Evolutionary conservation across 495 filamentous ascomycete species (phyloP), one percentile per base, ranked within the genome.

Genomic region (Hamigera avellanea): DNA sequence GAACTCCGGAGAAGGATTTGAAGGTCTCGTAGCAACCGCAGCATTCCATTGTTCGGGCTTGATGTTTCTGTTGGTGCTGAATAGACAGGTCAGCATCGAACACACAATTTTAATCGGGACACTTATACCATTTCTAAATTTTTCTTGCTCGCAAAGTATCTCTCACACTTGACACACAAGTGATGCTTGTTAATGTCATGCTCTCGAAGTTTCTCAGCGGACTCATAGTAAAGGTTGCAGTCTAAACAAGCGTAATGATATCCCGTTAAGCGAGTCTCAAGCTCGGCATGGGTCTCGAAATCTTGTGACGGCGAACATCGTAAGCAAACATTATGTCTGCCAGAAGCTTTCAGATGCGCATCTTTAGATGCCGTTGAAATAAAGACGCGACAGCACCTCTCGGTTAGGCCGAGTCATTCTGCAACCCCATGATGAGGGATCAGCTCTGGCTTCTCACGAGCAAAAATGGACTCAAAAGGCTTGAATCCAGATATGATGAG

Each of bases 1-100:
- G 33, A 10, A 50, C 26, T 6, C 31, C 29, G 3, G 44, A 47
- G 21, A 43, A 46, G 16, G 26, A 39, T 14, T 39, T 36, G 36
- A 50, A 50, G 2, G 9, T 43, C 6, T 38, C 29, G 2, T 15
- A 29, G 21, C 40, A 50, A 37, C 44, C 44, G 32, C 37, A 48
- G 36, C 47, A 50, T 9, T 37, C 36, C 25, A 43, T 47, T 1
- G 32, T 37, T 16, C 36, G 16, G 5, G 40, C 26, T 12, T 36
- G 36, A 18, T 46, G 46, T 18, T 9, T 32, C 18, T 34, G 23
- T 8, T 43, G 26, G 29, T 49, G 44, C 46, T 49, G 32, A 21
- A 44, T 15, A 36, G 27, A n/a, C 13, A 19, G 31, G 25, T 46
- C 10, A 46, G 44, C 19, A 27, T 19, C 35, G 14, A 12, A 35